phyloP scores from a whole-genome alignment of 345 rosid genomes.

The Brassica juncea region DNA sequence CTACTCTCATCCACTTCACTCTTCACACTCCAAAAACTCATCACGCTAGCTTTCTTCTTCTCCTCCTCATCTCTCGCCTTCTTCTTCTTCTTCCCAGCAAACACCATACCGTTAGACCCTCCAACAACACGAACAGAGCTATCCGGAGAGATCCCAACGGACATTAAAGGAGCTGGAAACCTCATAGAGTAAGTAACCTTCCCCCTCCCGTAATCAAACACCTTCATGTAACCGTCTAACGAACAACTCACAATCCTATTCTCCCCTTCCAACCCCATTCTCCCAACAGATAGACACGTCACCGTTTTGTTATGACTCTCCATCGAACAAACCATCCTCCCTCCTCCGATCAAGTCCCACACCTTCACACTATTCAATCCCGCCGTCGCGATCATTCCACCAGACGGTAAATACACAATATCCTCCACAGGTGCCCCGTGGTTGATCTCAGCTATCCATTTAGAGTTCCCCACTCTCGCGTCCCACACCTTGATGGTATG shows the following conservation, averaged over 20 bases:
- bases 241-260: conserved; percentile 77
- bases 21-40: conserved; percentile 41
- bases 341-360: conserved; percentile 92
- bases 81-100: conserved; percentile 65
- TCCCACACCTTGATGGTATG: conserved; percentile 94
- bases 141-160: conserved; percentile 66
- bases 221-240: conserved; percentile 92
- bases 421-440: conserved; percentile 90
- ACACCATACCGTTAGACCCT: conserved; percentile 68
- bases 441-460: conserved; percentile 64
- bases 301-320: conserved; percentile 96
- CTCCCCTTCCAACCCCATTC: conserved; percentile 51
- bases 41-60: conserved; percentile 32
- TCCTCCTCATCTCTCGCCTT: too few relatives aligned
- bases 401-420: conserved; percentile 83
- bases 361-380: conserved; percentile 83
- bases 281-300: conserved; percentile 68
- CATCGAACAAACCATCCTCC: conserved; percentile 75
- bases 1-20: conserved; percentile 47
- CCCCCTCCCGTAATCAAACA: conserved; percentile 73
- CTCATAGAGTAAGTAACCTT: conserved; percentile 87
- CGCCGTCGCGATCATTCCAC: conserved; percentile 79
- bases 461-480: conserved; percentile 58
- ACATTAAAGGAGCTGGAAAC: conserved; percentile 85
- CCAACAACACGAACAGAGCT: conserved; percentile 65